A percentile compares a stretch with the other conserved stretches of the same genome.
Evolutionary conservation across 2,329 filamentous ascomycete genomes (phyloP).

Genomic region (Rhynchosporium agropyri): DNA sequence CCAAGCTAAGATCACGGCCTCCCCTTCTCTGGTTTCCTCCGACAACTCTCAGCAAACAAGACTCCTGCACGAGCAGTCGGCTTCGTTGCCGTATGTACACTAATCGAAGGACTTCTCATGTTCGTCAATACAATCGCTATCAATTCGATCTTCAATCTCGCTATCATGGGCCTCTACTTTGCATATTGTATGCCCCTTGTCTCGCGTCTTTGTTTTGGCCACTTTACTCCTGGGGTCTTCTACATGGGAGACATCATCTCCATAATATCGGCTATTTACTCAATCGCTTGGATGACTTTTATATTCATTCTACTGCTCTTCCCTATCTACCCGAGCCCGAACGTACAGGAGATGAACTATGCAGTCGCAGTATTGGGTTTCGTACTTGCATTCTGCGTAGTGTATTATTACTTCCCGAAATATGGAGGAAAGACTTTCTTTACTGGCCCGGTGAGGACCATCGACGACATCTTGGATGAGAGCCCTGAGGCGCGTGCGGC

Average conservation of each 20-base stretch:
- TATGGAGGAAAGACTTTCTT: conserved; percentile 42
- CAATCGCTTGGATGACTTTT: conserved; percentile 41
- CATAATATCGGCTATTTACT: conserved; percentile 36
- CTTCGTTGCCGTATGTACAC: conserved; percentile 38
- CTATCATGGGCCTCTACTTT: conserved; percentile 43
- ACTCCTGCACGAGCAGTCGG: conserved; percentile 39
- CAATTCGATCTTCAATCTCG: conserved; percentile 43
- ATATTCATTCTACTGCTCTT: conserved; percentile 41
- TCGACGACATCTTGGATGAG: conserved; percentile 36
- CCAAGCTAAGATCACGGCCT: conserved; percentile 39
- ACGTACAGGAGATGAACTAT: conserved; percentile 41
- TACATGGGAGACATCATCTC: conserved; percentile 40
- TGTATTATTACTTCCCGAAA: conserved; percentile 39
- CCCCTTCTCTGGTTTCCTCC: conserved; percentile 38
- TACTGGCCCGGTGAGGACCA: conserved; percentile 38
- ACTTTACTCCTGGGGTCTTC: conserved; percentile 41
- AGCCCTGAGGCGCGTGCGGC: conserved; percentile 16
- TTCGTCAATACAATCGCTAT: conserved; percentile 42
- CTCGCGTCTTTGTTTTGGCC: conserved; percentile 36
- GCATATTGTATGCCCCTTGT: conserved; percentile 43
- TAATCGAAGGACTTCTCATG: conserved; percentile 42
- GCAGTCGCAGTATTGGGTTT: conserved; percentile 40
- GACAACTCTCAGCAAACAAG: conserved; percentile 38
- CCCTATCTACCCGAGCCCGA: conserved; percentile 35
- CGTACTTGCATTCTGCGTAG: conserved; percentile 40